Percentiles rank a stretch among this genome's conserved stretches.
These are phyloP conservation scores for Lactarius evosmus DNA, from an alignment of 768 basidiomycete species.

Conservation along the genomic window DNA sequence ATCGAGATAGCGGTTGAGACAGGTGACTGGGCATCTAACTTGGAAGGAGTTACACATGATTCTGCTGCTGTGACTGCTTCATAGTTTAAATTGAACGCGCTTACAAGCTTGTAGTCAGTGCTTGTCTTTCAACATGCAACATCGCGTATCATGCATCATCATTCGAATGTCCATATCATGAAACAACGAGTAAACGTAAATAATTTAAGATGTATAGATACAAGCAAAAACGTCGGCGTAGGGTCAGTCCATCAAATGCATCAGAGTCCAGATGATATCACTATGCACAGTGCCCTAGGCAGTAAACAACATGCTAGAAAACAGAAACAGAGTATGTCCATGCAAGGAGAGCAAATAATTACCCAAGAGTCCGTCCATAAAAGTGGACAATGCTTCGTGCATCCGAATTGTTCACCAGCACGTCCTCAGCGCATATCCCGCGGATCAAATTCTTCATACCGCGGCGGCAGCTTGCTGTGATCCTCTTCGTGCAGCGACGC, in stretches of 20 bases:
- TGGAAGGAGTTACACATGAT: background rate
- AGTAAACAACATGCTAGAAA: background rate
- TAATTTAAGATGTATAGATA: background rate
- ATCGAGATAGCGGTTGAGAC: background rate
- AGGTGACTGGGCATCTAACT: background rate
- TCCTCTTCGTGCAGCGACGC: background rate
- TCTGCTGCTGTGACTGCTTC: background rate
- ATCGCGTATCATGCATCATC: background rate
- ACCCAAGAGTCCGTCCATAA: background rate
- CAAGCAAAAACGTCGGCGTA: background rate
- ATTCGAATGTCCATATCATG: background rate
- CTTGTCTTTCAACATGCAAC: background rate
- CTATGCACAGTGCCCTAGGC: background rate
- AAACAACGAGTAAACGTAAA: background rate
- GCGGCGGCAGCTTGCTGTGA: background rate
- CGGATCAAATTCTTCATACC: conserved; percentile 4
- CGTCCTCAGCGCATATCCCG: conserved; percentile 1
- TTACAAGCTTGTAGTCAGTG: no score
- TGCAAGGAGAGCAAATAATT: background rate
- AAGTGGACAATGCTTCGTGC: background rate
- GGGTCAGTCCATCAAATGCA: background rate
- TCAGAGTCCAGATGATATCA: background rate
- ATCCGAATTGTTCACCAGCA: background rate
- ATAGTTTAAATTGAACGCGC: no score
- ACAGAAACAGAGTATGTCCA: background rate